Base-by-base conservation (phyloP, 2,329 filamentous ascomycete genomes). In the Epichloe gansuensis region DNA sequence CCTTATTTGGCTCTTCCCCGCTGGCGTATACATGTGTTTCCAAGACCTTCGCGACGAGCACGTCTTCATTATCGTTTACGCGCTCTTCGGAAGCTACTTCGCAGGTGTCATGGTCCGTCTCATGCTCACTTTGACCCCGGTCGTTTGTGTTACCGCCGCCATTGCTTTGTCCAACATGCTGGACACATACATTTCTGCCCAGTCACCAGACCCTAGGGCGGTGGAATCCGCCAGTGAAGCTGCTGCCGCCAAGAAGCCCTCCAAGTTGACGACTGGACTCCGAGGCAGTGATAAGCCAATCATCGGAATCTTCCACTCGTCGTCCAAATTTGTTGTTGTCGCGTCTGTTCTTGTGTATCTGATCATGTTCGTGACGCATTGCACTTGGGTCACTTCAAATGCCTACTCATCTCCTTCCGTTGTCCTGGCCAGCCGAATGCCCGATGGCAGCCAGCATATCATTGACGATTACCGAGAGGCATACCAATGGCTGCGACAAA, bases 391-490 rank as follows among this genome's bases (percentile, higher is more conserved):
- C 50, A 98, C 93, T 15, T 97, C 93, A 5, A 97, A 97, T 64
- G 94, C 93, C 25, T 98, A 98, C 73, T 97, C 93, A 6, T 98
- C 93, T 27, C 93, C 93, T 5, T 98, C 93, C 0, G 93, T 98
- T 49, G 93, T 98, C 34, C 75, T 98, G 62, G 93, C 93, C 23
- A 96, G 90, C 65, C 82, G 83, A 59, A 77, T 95, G 72, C 89
- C 91, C 2, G 93, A 98, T 64, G 93, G 94, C 56, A 93, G 84
- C 67, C 91, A 97, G 67, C 90, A 95, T 71, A 98, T 98, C 66
- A 98, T 98, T 63, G 93, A 98, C 65, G 93, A 98, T 69, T 98
- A 98, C 74, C 86, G 93, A 65, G 93, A 98, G 77, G 93, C 93
- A 2, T 98, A 98, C 73, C 95, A 98, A 73, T 98, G 93, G 93